Conservation (phyloP, 1,139 yeast genomes). For the Scheffersomyces illinoinensis region DNA sequence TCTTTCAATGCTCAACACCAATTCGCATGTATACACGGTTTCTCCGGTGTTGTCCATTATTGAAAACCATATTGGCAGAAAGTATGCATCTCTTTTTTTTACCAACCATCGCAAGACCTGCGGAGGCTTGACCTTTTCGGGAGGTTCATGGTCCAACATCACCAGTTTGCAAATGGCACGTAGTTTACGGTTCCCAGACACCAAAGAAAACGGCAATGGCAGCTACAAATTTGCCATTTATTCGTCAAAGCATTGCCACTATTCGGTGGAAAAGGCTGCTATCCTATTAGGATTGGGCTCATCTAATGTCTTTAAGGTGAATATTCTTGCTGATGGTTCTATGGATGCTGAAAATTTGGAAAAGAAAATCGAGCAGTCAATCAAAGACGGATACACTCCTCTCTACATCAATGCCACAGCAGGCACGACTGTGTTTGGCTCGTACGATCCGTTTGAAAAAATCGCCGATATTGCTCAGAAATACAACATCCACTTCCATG, state of each 20-base stretch:
- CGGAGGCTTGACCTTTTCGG: slow-evolving; percentile 85
- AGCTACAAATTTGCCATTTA: slow-evolving; percentile 63
- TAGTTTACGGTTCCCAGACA: slow-evolving; percentile 64
- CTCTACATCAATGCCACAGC: slow-evolving; percentile 81
- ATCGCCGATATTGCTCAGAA: slow-evolving; percentile 56
- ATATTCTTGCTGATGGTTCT: slow-evolving; percentile 53
- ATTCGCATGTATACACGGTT: slow-evolving; percentile 84
- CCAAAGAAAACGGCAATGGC: slow-evolving; percentile 62
- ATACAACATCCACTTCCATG: slow-evolving; percentile 70
- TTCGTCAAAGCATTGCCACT: slow-evolving; percentile 75
- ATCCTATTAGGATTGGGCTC: slow-evolving; percentile 75
- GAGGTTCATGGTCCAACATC: slow-evolving; percentile 86
- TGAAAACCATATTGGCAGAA: slow-evolving; percentile 66
- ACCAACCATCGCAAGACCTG: slow-evolving; percentile 45
- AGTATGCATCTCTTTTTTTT: slow-evolving; percentile 69
- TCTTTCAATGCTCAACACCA: slow-evolving; percentile 73
- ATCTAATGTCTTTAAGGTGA: slow-evolving; percentile 61
- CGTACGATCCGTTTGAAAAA: slow-evolving; percentile 67
- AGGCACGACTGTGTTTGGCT: slow-evolving; percentile 87
- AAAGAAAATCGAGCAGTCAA: slow-evolving; percentile 42
- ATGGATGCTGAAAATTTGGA: slow-evolving; percentile 55
- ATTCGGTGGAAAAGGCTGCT: slow-evolving; percentile 82
- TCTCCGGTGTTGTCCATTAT: slow-evolving; percentile 79
- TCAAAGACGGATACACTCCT: slow-evolving; percentile 62
- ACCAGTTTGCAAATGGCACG: slow-evolving; percentile 82